Conservation (phyloP, 768 basidiomycete genomes). For the Mycena galopus region DNA sequence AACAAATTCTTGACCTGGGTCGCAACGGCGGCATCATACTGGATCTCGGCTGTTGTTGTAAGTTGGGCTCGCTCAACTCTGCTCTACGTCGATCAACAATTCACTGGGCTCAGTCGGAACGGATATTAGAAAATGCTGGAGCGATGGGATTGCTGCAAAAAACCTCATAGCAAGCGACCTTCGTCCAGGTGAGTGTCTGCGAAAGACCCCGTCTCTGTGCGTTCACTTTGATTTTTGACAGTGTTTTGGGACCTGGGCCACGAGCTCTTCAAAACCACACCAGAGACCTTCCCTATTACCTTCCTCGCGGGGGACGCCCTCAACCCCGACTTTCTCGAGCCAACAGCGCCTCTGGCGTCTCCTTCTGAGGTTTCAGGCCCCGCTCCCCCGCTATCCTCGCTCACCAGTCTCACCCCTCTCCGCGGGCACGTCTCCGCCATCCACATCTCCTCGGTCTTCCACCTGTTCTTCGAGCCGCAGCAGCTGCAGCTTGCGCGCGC, state of each 20-base stretch:
- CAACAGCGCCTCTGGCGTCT: constrained; percentile 41
- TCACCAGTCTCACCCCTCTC: constrained; percentile 60
- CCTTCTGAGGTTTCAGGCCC: constrained; percentile 36
- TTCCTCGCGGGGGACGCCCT: constrained; percentile 72
- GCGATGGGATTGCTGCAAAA: constrained; percentile 55
- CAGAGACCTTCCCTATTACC: constrained; percentile 63
- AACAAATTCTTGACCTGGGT: constrained; percentile 46
- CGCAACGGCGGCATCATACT: constrained; percentile 51
- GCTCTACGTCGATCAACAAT: background rate
- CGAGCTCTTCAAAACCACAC: constrained; percentile 67
- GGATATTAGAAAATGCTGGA: constrained; percentile 53
- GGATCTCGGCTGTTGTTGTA: constrained; percentile 61
- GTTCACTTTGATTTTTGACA: constrained; percentile 39
- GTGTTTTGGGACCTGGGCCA: constrained; percentile 76
- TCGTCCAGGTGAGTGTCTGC: constrained; percentile 45
- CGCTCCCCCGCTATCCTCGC: constrained; percentile 40
- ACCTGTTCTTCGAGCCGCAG: constrained; percentile 50
- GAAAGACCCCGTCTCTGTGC: too few species aligned
- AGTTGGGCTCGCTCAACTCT: background rate
- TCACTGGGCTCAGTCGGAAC: constrained; percentile 52
- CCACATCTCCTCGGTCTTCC: constrained; percentile 53
- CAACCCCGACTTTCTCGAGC: constrained; percentile 58
- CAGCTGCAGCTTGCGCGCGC: constrained; percentile 47
- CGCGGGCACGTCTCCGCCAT: constrained; percentile 64
- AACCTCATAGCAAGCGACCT: constrained; percentile 56